Percentiles rank a stretch among this genome's conserved stretches.
Evolutionary conservation across 768 basidiomycete genomes (phyloP).

Genomic region (Lactarius vividus): DNA sequence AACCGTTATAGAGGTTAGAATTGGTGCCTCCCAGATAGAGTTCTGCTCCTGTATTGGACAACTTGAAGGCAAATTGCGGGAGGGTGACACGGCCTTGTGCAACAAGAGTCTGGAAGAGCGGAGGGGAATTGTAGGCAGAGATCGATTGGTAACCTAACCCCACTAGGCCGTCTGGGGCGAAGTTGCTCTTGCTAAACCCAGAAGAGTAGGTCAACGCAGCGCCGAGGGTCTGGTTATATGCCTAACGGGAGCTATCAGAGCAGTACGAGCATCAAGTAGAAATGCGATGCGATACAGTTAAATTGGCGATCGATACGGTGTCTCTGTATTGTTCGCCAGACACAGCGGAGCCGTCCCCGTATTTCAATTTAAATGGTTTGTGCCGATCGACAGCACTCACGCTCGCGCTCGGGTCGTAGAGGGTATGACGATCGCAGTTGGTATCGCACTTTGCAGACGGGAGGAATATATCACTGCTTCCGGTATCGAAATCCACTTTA

Average conservation of each 20-base stretch:
- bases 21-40: slow-evolving; percentile 17
- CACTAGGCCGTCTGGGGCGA: slow-evolving; percentile 1
- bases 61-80: slow-evolving; percentile 4
- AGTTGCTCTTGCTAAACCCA: background rate
- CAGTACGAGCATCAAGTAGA: background rate
- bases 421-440: background rate
- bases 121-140: background rate
- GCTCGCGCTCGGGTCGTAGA: slow-evolving; percentile 1
- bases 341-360: slow-evolving; percentile 1
- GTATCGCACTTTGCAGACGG: background rate
- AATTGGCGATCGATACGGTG: slow-evolving; percentile 8
- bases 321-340: slow-evolving; percentile 1
- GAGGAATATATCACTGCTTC: slow-evolving; percentile 5
- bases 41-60: slow-evolving; percentile 5
- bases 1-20: background rate
- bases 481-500: slow-evolving; percentile 11
- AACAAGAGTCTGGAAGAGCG: slow-evolving; percentile 8
- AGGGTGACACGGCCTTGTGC: background rate
- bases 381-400: background rate
- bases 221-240: slow-evolving; percentile 1
- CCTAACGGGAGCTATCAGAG: background rate
- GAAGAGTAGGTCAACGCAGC: slow-evolving; percentile 2
- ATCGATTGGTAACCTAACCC: slow-evolving; percentile 3
- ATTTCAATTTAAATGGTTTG: background rate
- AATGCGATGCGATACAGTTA: slow-evolving; percentile 1